Evolutionary conservation across 108 stramenopile genomes (phyloP), one percentile per base, ranked within the genome.

Genomic region (Cylindrotheca fusiformis): DNA sequence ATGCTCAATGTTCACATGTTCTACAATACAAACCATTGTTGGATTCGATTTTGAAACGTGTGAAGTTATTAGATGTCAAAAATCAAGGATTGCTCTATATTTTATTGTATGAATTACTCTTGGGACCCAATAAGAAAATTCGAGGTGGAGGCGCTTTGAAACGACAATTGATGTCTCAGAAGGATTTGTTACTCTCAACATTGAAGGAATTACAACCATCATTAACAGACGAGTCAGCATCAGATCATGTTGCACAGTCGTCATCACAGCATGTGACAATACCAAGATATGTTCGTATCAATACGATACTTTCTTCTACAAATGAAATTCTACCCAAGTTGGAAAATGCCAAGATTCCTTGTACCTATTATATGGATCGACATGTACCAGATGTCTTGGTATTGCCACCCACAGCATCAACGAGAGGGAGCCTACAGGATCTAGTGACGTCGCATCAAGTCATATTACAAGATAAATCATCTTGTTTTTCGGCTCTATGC

Each of bases 401-500:
- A 2, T 32, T 95, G 23, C 69, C 78, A 50, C 84, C 90, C n/a
- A 52, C 67, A 3, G 54, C 70, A 24, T 56, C 58, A 20, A 62
- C 80, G 4, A 65, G 77, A 8, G 75, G 64, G 55, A 58, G 76
- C 17, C 33, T 77, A 20, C 71, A 76, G 45, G 87, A 87, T 0
- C 58, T 92, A 55, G 80, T 96, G n/a, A 67, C 71, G 50, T 69
- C 72, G 33, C 90, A 93, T 6, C 69, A 80, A 45, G 50, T 95
- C 5, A 69, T 96, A 20, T 55, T 95, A 23, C 94, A 97, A 74
- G 99, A 99, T 75, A 98, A 98, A 59, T 82, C 86, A 17, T 85
- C 83, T 30, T 99, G 99, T 71, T 97, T 99, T 79, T 89, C 97
- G 1, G 96, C 97, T 24, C 68, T 97, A 18, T 95, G 85, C 23